Percentiles rank a stretch among this genome's conserved stretches.
These are phyloP conservation scores for Colletotrichum somersetense DNA, from an alignment of 2,329 filamentous ascomycete species.

Conservation along the genomic window DNA sequence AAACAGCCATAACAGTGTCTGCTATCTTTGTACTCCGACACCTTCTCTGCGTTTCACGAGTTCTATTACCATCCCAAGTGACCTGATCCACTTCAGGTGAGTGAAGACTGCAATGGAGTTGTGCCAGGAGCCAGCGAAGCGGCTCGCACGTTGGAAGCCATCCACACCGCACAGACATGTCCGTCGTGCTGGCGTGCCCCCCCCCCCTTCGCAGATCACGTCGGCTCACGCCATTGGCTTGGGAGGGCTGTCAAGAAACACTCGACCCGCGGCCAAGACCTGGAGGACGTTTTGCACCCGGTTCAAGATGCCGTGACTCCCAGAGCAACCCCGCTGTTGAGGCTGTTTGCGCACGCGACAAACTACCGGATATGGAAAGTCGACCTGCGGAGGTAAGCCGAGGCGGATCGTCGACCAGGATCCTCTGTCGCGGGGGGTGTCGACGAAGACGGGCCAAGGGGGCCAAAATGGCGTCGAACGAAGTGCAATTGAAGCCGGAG, in stretches of 20 bases:
- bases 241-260: not conserved
- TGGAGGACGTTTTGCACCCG: not conserved
- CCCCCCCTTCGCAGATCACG: not conserved
- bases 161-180: no score
- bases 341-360: not conserved
- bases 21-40: not conserved
- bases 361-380: not conserved
- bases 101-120: not conserved
- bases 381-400: not conserved
- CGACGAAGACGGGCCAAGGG: not conserved
- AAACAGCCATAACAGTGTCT: not conserved
- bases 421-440: not conserved
- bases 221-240: not conserved
- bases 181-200: no score
- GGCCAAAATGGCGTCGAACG: no score
- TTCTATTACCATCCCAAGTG: not conserved
- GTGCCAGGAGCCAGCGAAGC: no score
- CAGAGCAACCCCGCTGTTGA: not conserved
- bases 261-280: not conserved
- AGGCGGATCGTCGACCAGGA: not conserved
- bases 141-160: no score
- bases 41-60: not conserved
- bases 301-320: no score
- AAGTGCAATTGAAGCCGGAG: not conserved
- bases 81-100: no score